Evolutionary conservation across 345 rosid species (phyloP), one percentile per base, ranked within the genome.

Genomic region (Eucalyptus microcorys): DNA sequence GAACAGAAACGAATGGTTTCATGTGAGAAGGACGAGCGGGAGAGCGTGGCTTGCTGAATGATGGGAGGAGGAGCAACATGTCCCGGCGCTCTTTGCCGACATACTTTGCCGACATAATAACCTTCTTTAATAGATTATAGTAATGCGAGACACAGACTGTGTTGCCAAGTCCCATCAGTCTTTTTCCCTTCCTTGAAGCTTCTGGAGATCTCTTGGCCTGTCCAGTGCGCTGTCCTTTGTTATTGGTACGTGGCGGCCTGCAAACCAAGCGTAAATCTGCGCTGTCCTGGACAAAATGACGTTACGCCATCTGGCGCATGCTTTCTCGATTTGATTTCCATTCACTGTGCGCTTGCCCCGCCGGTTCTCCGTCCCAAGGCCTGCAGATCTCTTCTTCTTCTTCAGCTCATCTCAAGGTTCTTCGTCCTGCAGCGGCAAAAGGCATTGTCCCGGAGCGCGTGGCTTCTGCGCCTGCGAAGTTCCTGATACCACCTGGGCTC

Each of bases 331-430:
- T 66, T 15, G 42, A 66, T 40, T 66, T 4, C 13, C 43, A 34
- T 1, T 17, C 80, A 68, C 14, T 34, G 0, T 32, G 24, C 4
- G 19, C 42, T 1, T 16, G 64, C 0, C 0, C 16, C 50, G 50
- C 50, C 50, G 16, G 50, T 2, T 49, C 43, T 4, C 14, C 2
- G 80, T 66, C 76, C 3, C 43, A 30, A 2, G 68, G 68, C 34
- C 32, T 6, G 68, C 0, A 27, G 68, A 34, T 34, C 80, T 10
- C 80, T 1, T 68, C 26, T 3, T 34, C 80, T 4, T 16, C 83
- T 37, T 10, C 27, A 0, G 13, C 45, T 76, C 83, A 76, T 76
- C 83, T 0, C 6, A 1, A 0, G 27, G 45, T 68, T 34, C 80
- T 17, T 34, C 80, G 43, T 68, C 26, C 80, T 68, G 80, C 80